Base-by-base conservation (phyloP, 805 yeast species). In the Sungouiella thailandica region DNA sequence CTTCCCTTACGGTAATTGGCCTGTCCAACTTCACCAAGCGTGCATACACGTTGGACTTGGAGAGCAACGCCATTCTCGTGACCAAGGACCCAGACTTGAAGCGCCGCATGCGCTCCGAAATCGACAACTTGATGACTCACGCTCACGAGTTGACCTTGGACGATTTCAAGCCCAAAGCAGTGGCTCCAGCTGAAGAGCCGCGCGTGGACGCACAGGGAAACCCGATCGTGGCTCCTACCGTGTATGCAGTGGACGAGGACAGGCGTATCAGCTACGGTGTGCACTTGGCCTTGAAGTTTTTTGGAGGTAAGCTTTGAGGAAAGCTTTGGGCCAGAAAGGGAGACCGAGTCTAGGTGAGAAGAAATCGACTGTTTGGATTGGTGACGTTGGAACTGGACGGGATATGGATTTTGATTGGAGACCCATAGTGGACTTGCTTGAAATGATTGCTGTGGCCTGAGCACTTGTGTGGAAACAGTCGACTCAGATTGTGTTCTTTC, bases 21-120 rank as follows among this genome's bases (percentile, higher is more conserved):
- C 85, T 96, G 1, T 87, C 97, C 0, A 93, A 93, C 56, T 93
- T 88, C 57, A 93, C 98, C 0, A 76, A 82, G 42, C 70, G 98
- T 40, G 89, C 97, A 0, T 90, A 90, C 51, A 71, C 82, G 3
- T 74, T 82, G 38, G 98, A 93, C 57, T 66, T 93, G 37, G 98
- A 93, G 60, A 73, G 90, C 6, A 90, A 93, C 52, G 94, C 89
- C 0, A 64, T 93, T 1, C 57, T 90, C 1, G 60, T 88, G 10
- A 89, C 97, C 1, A 72, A 66, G 34, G 89, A 85, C 53, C 60
- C 66, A 12, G 64, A 60, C 2, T 65, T 90, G 42, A 79, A 79
- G 50, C 32, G 44, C 4, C 50, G 63, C 31, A 80, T 89, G 83
- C 58, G 60, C 19, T 45, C 46, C 1, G 97, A 89, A 56, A 62